Conservation (phyloP, 83 land plant genomes). For the Diphasiastrum complanatum region DNA sequence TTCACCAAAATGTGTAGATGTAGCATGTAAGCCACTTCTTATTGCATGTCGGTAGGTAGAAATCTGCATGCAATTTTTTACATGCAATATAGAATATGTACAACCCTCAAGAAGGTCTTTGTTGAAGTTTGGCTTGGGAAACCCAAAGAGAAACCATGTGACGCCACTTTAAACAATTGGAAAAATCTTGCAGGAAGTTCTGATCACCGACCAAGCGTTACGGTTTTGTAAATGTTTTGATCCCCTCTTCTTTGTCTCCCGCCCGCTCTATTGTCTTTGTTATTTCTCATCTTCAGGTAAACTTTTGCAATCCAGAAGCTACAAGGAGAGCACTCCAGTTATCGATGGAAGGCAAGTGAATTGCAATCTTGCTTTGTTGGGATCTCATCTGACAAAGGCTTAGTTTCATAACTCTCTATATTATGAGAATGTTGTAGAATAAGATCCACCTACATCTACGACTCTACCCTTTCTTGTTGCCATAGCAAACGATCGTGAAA, state of each 20-base stretch:
- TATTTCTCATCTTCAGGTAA: conserved; percentile 32
- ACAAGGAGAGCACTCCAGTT: conserved; percentile 54
- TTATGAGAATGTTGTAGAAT: too few species aligned
- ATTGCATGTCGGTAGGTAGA: too few species aligned
- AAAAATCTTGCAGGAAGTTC: conserved; percentile 55
- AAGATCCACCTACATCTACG: too few species aligned
- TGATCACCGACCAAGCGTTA: conserved; percentile 74
- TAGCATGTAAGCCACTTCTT: too few species aligned
- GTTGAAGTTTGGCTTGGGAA: conserved; percentile 66
- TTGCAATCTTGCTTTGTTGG: conserved; percentile 58
- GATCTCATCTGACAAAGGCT: too few species aligned
- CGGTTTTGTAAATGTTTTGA: conserved; percentile 47
- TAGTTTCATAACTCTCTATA: too few species aligned
- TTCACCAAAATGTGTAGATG: too few species aligned
- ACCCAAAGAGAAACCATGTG: conserved; percentile 49
- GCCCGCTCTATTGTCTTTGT: background rate
- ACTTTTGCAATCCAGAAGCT: conserved; percentile 52
- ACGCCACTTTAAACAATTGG: conserved; percentile 49
- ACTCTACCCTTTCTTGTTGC: too few species aligned
- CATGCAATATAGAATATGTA: too few species aligned
- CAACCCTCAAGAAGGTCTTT: conserved; percentile 51
- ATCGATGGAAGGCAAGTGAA: conserved; percentile 61
- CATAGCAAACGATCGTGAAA: too few species aligned
- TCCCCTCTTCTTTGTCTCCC: background rate
- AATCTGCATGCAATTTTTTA: too few species aligned